Base-by-base conservation (phyloP, 2,329 filamentous ascomycete species). In the Ophiostoma sp. region DNA sequence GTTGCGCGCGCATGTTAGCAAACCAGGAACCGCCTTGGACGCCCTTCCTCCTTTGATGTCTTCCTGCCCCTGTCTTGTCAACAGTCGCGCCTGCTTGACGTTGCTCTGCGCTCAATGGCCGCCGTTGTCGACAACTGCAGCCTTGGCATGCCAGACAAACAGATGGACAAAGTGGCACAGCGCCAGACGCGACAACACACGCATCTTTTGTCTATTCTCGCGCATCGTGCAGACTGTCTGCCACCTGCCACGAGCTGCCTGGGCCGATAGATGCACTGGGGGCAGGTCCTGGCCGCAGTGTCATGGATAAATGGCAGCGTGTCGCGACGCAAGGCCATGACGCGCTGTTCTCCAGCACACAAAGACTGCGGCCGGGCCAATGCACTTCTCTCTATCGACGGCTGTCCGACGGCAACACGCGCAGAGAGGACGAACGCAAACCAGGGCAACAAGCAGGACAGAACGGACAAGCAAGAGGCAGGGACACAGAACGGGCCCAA, bases 321-420 rank as follows among this genome's bases (percentile, higher is more conserved):
- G 50, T 17, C 48, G 59, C 69, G 28, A 33, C 48, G 59, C 31
- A 70, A 15, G 12, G 66, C 45, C 36, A 28, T 48, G 28, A 28
- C 15, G 19, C 68, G 59, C 69, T 11, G 45, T 66, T 55, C 42
- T 17, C 55, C 28, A 28, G 15, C 33, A 45, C n/a, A 66, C 45
- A 45, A 45, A 61, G 63, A n/a, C 39, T 48, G 3, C 4, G 15
- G 42, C 42, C 31, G 48, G 63, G 28, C 66, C 45, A 70, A 70
- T 72, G 70, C 39, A 66, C 66, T 15, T 3, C 66, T 70, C 11
- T 68, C 66, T 71, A 31, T 71, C 68, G 68, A 71, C 63, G 73
- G 39, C 42, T 64, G 48, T 42, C 70, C 52, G 25, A 63, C 50
- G 17, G 45, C 45, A 55, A 39, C 66, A 25, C 66, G 28, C 28